Evolutionary conservation across 139 green algal species (phyloP), one percentile per base, ranked within the genome.

Genomic region (Picochlorum sp.): DNA sequence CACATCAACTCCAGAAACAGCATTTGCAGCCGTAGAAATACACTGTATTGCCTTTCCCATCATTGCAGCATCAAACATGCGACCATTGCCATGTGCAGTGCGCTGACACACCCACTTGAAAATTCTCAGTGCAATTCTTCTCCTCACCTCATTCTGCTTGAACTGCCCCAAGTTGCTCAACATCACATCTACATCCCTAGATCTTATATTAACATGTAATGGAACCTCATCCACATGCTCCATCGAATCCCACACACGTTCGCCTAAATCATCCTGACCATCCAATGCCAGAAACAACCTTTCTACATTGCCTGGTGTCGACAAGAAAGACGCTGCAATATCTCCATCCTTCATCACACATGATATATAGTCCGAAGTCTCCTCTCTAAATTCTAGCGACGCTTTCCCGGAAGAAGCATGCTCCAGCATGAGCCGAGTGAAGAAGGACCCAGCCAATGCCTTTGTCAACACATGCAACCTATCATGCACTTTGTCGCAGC

Each of bases 111-210:
- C 47, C 47, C 47, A 54, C 16, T 21, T 20, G 16, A 54, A 54
- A 26, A 54, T 54, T 54, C 47, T 54, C 47, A 54, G 11, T 20
- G 47, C 47, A 54, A 54, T 54, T 20, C 47, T 54, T 54, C 47
- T 54, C n/a, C 47, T 54, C n/a, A 2, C 47, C 47, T 54, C 47
- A 54, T 20, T 54, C 47, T 54, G n/a, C 47, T 41, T 41, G 34
- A 41, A 41, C 34, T 41, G 34, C 34, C 34, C 34, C 34, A 41
- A 41, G 0, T 41, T 41, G 34, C 34, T 41, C 8, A 41, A 9
- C 34, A 41, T 41, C 34, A 41, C 34, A 11, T 41, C 34, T 41
- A 41, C 2, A 41, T 41, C 34, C 34, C 2, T 41, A 11, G 34
- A 41, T 41, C 10, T 9, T 9, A 41, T 54, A 21, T 15, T 13